Conservation (phyloP, 257 asterid genomes). For the Anisodus tanguticus region DNA sequence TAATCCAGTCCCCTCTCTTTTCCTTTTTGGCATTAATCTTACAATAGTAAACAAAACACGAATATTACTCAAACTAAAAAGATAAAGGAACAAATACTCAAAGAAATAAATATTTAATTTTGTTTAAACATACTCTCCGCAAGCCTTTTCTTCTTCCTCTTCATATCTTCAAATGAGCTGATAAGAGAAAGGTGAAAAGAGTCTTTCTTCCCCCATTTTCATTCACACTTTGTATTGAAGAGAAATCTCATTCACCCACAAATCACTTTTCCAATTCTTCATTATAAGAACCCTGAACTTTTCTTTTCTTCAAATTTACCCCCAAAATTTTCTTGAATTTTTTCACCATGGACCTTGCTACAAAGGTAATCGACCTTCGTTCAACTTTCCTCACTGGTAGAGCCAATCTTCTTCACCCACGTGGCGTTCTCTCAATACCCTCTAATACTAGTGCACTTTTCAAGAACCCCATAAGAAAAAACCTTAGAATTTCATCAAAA, state of each 20-base stretch:
- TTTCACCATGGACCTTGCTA: conserved; percentile 56
- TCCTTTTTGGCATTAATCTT: not conserved
- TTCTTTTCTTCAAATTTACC: not conserved
- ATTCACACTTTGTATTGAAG: not conserved
- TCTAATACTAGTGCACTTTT: conserved; percentile 29
- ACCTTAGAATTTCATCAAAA: conserved; percentile 46
- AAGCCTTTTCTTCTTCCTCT: not conserved
- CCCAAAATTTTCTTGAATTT: not conserved
- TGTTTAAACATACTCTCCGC: not conserved
- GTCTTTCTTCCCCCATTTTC: not conserved
- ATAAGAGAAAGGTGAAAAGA: conserved; percentile 4
- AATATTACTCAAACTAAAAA: not conserved
- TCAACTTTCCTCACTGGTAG: conserved; percentile 65
- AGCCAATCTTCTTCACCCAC: conserved; percentile 45
- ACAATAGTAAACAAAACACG: not conserved
- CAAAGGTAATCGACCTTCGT: conserved; percentile 52
- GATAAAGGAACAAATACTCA: not conserved
- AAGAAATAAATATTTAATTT: not conserved
- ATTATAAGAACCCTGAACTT: not conserved
- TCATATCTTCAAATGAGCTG: conserved; percentile 5
- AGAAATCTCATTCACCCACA: too few species aligned
- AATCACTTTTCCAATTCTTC: not conserved
- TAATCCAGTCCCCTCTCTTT: not conserved
- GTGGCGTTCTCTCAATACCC: conserved; percentile 42
- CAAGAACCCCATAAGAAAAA: conserved; percentile 41